These are phyloP conservation scores for Rehmannia glutinosa DNA, from an alignment of 257 asterid genomes.

Conservation along the genomic window DNA sequence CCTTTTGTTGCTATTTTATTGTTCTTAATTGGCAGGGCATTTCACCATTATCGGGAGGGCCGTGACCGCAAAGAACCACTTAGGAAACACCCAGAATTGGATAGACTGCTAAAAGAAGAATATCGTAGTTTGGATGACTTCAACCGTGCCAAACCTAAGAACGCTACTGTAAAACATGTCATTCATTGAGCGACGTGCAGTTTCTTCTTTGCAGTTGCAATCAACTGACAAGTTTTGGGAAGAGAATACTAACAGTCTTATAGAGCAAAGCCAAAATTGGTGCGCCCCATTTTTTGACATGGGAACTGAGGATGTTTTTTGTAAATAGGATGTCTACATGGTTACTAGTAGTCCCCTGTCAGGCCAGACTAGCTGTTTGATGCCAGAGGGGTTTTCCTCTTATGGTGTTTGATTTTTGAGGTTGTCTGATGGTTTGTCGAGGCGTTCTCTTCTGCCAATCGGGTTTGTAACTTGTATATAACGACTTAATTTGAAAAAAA, in stretches of 20 bases:
- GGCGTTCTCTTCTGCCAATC: neutral
- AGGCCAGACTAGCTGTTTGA: conserved; percentile 2
- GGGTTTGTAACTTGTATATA: conserved; percentile 25
- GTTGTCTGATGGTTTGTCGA: neutral
- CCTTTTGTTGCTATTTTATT: neutral
- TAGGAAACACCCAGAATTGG: conserved; percentile 66
- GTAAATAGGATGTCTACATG: conserved; percentile 24
- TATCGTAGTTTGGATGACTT: conserved; percentile 65
- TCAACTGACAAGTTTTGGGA: conserved; percentile 29
- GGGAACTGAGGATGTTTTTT: conserved; percentile 21
- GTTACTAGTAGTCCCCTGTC: neutral
- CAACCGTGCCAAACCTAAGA: conserved; percentile 42
- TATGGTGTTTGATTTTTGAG: neutral
- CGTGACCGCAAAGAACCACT: conserved; percentile 38
- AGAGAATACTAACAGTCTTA: conserved; percentile 25
- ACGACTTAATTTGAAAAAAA: neutral
- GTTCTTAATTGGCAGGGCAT: conserved; percentile 53
- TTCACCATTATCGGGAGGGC: conserved; percentile 63
- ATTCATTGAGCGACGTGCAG: conserved; percentile 15
- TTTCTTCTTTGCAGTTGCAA: neutral
- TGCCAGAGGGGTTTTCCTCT: neutral
- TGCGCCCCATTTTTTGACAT: conserved; percentile 18
- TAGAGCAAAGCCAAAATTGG: conserved; percentile 23
- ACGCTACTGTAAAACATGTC: conserved; percentile 23
- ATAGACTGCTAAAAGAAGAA: conserved; percentile 58